Base-by-base conservation (phyloP, 2,329 filamentous ascomycete genomes). In the Calonectria montana region DNA sequence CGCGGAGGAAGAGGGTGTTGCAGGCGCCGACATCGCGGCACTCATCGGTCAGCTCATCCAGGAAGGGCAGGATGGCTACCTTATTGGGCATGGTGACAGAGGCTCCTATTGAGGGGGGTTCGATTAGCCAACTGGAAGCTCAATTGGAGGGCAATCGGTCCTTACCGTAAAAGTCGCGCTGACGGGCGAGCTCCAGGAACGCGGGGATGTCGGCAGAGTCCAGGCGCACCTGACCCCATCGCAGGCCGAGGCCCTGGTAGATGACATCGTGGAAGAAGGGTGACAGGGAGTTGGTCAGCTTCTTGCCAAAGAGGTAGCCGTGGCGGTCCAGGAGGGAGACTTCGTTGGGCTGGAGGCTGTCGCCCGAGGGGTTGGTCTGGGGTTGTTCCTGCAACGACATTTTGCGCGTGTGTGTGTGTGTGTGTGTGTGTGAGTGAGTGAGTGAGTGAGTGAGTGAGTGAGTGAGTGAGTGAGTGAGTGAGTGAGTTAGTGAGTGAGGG, bases 71-170 rank as follows among this genome's bases (percentile, higher is more conserved):
- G 80, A 96, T 94, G 77, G 91, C 87, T 29, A 96, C 90, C 83
- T 97, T 96, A 86, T 94, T 92, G 0, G 94, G 94, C 94, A 96
- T 97, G 23, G 94, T 96, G 43, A 96, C 91, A 4, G 92, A 91
- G 25, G 92, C 90, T 67, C 92, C 92, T 89, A 69, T 37, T 39
- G 8, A 23, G n/a, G n/a, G n/a, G n/a, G n/a, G 50, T 35, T 5
- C 10, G 41, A 27, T 69, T 29, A 68, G 43, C 8, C 10, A 16
- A 4, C 62, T 3, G 10, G 4, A 23, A 9, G 8, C 61, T 43
- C 4, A 67, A 39, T 31, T 39, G 29, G 2, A 16, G 29, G 29
- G n/a, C 10, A 23, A 2, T 12, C 23, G 21, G 7, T 39, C 29
- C 84, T 48, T 83, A 88, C 91, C 92, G 78, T 91, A 92, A 81